These are phyloP conservation scores for Neophaeococcomyces mojaviensis DNA, from an alignment of 2,329 filamentous ascomycete species.

Conservation along the genomic window DNA sequence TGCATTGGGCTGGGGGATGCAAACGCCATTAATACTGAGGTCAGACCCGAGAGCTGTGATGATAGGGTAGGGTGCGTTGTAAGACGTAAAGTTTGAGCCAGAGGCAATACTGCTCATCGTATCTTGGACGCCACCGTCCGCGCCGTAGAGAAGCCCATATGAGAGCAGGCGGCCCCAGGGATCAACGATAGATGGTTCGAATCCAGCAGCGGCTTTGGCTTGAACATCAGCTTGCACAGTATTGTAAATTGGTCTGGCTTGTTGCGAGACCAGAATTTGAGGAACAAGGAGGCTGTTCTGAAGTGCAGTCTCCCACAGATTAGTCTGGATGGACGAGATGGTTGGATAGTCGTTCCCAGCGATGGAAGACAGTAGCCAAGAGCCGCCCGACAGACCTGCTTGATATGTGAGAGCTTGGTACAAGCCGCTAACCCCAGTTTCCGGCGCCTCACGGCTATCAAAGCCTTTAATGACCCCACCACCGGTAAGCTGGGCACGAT, in stretches of 20 bases:
- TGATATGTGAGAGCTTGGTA: constrained; percentile 43
- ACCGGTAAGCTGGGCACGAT: constrained; percentile 33
- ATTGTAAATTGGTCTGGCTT: constrained; percentile 22
- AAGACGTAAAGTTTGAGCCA: constrained; percentile 34
- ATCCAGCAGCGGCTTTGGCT: constrained; percentile 33
- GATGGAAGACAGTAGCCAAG: constrained; percentile 40
- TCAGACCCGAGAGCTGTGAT: constrained; percentile 33
- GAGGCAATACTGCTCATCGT: constrained; percentile 29
- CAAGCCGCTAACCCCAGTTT: constrained; percentile 33
- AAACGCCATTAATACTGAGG: constrained; percentile 22
- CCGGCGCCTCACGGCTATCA: constrained; percentile 32
- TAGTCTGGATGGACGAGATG: constrained; percentile 32
- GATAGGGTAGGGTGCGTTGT: constrained; percentile 39
- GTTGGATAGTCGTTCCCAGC: constrained; percentile 42
- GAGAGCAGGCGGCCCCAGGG: constrained; percentile 35
- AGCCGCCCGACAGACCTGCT: constrained; percentile 39
- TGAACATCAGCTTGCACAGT: constrained; percentile 28
- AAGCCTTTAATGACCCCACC: constrained; percentile 38
- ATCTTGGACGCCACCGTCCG: constrained; percentile 31
- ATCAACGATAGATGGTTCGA: constrained; percentile 34
- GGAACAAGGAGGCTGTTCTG: constrained; percentile 32
- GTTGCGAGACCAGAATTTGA: constrained; percentile 25
- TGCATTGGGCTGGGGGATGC: constrained; percentile 8
- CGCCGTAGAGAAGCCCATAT: constrained; percentile 33
- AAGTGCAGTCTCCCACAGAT: constrained; percentile 36